Evolutionary conservation across 441 rosid species (phyloP), one percentile per base, ranked within the genome.

Genomic region (Pelargonium fulgidum): DNA sequence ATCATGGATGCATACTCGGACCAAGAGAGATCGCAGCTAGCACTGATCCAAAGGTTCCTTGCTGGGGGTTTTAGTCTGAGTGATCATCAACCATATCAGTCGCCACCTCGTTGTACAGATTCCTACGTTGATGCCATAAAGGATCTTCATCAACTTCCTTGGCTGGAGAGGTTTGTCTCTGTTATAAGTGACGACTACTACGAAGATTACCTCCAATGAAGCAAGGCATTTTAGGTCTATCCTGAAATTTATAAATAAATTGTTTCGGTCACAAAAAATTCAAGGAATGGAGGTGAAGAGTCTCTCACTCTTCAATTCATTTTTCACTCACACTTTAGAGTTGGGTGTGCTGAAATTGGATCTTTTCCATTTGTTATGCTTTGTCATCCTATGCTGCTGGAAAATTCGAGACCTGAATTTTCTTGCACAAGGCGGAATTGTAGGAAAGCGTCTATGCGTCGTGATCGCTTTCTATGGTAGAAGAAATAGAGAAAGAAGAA

Each of bases 81-180:
- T 36, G 97, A 89, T 65, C 92, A 91, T 75, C 84, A 88, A 13
- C 84, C 95, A 4, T 81, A 85, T 75, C 97, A 93, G 78, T 87
- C 97, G 1, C 96, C 97, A 1, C 97, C 97, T 36, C 90, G 81
- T 67, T 88, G 93, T 84, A 82, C 89, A 75, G 95, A 89, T 70
- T 89, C 97, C 0, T 91, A 91, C 56, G 87, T 83, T 44, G 96
- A 91, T 79, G 89, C 89, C 16, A 88, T 91, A 82, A 91, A 93
- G 81, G 99, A 93, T 84, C 88, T 93, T 73, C 96, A 81, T 76
- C 96, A 89, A 73, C 93, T 93, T 70, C 99, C 99, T 58, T 93
- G 99, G 99, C 97, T 93, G 8, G 96, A 89, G 84, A 89, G 97
- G 75, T 93, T 93, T 62, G 97, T 89, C 76, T 89, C 99, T 9